Evolutionary conservation across 352 stramenopile species (phyloP).

Genomic region (Pythium biforme): DNA sequence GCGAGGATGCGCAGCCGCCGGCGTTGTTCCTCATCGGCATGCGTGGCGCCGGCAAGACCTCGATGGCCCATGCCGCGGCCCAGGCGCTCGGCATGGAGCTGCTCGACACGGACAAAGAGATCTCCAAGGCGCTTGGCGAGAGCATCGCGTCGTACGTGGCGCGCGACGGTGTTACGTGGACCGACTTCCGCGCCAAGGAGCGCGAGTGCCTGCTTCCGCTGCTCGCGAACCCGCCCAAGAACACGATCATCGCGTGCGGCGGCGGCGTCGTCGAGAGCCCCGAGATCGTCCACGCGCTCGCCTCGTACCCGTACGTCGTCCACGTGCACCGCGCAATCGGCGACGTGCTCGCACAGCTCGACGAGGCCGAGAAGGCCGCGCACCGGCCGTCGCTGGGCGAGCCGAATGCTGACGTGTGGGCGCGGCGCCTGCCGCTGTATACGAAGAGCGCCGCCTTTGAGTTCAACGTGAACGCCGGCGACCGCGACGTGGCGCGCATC

Average conservation of each 20-base stretch:
- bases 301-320: constrained; percentile 67
- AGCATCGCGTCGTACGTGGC: constrained; percentile 72
- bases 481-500: constrained; percentile 58
- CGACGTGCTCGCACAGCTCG: constrained; percentile 69
- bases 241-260: constrained; percentile 81
- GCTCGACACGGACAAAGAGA: constrained; percentile 77
- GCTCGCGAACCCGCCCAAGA: constrained; percentile 48
- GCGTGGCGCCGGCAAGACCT: constrained; percentile 85
- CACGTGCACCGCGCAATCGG: constrained; percentile 67
- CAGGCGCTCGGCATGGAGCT: constrained; percentile 48
- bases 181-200: constrained; percentile 72
- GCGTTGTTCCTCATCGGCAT: constrained; percentile 86
- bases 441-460: constrained; percentile 49
- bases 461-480: constrained; percentile 58
- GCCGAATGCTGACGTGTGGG: constrained; percentile 58
- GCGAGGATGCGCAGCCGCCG: constrained; percentile 22
- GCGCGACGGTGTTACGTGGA: constrained; percentile 59
- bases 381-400: constrained; percentile 62
- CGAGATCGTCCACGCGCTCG: constrained; percentile 56
- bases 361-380: constrained; percentile 34
- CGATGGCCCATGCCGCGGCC: constrained; percentile 57
- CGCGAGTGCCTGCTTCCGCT: constrained; percentile 58
- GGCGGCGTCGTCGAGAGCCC: constrained; percentile 81
- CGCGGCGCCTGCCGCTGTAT: constrained; percentile 56
- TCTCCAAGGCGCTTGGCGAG: constrained; percentile 66